These are phyloP conservation scores for Diaporthe eres DNA, from an alignment of 2,329 filamentous ascomycete species.

Conservation along the genomic window DNA sequence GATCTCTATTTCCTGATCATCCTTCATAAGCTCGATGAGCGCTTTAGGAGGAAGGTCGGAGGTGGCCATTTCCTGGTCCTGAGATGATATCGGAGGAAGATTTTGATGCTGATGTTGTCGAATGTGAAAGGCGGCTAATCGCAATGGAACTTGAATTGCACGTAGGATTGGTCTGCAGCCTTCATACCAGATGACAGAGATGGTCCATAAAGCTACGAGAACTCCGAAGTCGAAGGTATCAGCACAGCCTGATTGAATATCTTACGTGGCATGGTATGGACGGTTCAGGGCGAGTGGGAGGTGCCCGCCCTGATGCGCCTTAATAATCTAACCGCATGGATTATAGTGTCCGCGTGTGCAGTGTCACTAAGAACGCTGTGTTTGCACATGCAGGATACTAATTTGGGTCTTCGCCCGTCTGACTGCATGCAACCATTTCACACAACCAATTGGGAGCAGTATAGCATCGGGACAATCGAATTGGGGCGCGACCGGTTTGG, in stretches of 20 bases:
- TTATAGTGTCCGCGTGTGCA: background rate
- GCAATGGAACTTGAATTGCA: no score
- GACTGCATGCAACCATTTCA: background rate
- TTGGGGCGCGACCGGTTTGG: background rate
- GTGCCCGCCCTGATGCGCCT: no score
- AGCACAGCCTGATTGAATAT: background rate
- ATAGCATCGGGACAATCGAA: no score
- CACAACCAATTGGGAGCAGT: background rate
- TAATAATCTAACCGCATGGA: background rate
- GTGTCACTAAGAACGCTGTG: background rate
- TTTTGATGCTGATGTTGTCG: no score
- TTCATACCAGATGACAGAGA: no score
- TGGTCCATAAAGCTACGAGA: no score
- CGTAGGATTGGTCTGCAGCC: no score
- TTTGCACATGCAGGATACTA: background rate
- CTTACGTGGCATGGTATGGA: background rate
- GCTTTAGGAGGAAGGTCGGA: background rate
- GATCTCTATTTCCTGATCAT: background rate
- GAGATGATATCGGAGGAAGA: background rate
- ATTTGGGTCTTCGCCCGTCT: background rate
- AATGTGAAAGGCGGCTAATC: no score
- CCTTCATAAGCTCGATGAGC: background rate
- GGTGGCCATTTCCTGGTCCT: background rate
- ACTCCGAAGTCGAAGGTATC: no score
- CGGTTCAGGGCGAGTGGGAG: background rate